These are phyloP conservation scores for Triglochin maritima DNA, from an alignment of 106 monocot genomes.

Conservation along the genomic window DNA sequence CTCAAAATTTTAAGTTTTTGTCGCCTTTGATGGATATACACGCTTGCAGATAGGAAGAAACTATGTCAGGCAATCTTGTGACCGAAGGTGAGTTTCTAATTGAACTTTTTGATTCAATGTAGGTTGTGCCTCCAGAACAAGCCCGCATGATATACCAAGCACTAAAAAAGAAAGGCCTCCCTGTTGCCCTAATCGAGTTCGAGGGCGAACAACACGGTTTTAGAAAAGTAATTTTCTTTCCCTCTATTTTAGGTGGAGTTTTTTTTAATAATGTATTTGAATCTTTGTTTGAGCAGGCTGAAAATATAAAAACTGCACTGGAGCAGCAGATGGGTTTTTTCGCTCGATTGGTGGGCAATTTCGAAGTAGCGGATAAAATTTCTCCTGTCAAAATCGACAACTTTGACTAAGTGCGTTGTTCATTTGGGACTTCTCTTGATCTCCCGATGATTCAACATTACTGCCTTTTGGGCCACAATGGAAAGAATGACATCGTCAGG, in stretches of 20 bases:
- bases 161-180: conserved; percentile 67
- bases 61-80: background rate
- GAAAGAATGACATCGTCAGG: too few relatives aligned
- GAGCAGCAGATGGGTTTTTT: conserved; percentile 96
- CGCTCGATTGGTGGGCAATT: conserved; percentile 67
- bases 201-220: conserved; percentile 98
- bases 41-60: background rate
- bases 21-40: background rate
- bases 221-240: conserved; percentile 43
- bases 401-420: conserved; percentile 29
- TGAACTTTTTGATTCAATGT: conserved; percentile 4
- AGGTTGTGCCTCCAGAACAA: conserved; percentile 87
- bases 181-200: conserved; percentile 81
- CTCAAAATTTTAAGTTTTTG: background rate
- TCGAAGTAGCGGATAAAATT: conserved; percentile 65
- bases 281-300: conserved; percentile 32
- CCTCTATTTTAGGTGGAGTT: background rate
- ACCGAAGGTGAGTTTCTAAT: background rate
- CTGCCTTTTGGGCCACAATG: too few relatives aligned
- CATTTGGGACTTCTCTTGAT: too few relatives aligned
- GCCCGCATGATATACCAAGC: conserved; percentile 65
- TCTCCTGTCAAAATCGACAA: conserved; percentile 73
- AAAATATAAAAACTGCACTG: conserved; percentile 49
- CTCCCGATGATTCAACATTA: too few relatives aligned
- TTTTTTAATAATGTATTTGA: background rate